These are phyloP conservation scores for Isatis lusitanica DNA, from an alignment of 441 rosid species.

Conservation along the genomic window DNA sequence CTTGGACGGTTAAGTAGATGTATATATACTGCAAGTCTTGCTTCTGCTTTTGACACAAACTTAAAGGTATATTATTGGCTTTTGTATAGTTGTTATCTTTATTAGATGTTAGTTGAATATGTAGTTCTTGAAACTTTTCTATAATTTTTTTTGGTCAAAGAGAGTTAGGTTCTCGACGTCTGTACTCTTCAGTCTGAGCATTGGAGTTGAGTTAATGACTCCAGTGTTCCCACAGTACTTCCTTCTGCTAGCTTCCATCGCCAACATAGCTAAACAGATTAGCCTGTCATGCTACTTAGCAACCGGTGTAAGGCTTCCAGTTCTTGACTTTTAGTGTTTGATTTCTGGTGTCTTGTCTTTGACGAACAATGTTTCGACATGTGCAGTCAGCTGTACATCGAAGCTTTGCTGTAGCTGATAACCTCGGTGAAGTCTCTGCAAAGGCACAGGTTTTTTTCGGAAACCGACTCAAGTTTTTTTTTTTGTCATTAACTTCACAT, in stretches of 20 bases:
- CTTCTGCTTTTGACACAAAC: slow-evolving; percentile 91
- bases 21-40: slow-evolving; percentile 86
- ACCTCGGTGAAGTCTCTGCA: slow-evolving; percentile 94
- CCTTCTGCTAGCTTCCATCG: slow-evolving; percentile 80
- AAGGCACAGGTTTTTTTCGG: slow-evolving; percentile 61
- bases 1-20: slow-evolving; percentile 89
- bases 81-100: neutral
- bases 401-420: slow-evolving; percentile 92
- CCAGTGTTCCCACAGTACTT: slow-evolving; percentile 78
- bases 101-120: neutral
- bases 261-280: slow-evolving; percentile 88
- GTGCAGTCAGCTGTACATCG: slow-evolving; percentile 78
- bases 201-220: slow-evolving; percentile 90
- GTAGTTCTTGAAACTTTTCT: neutral
- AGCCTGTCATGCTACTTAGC: slow-evolving; percentile 83
- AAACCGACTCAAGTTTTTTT: slow-evolving; percentile 13
- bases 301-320: slow-evolving; percentile 68
- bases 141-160: slow-evolving; percentile 38
- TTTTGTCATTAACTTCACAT: neutral
- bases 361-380: neutral
- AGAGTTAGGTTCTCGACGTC: slow-evolving; percentile 92
- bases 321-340: neutral
- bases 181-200: slow-evolving; percentile 79
- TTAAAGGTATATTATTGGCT: slow-evolving; percentile 54
- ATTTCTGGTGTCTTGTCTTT: neutral